Evolutionary conservation across 345 rosid genomes (phyloP).

Genomic region (Lagerstroemia speciosa): DNA sequence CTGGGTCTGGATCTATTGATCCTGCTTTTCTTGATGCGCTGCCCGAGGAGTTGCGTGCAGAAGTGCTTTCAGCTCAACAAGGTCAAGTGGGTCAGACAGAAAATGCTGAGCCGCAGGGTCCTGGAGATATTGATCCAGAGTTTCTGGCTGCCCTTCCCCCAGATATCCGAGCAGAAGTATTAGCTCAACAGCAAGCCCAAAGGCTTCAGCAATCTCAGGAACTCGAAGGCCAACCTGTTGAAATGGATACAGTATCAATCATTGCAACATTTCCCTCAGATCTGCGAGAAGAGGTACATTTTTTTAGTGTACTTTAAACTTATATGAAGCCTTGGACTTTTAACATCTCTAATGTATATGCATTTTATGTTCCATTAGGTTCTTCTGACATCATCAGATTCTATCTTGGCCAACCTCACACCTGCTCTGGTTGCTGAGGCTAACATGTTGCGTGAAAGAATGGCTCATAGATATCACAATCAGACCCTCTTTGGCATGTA

Average conservation of each 20-base stretch:
- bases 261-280: constrained; percentile 97
- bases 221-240: constrained; percentile 98
- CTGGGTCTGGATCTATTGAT: constrained; percentile 74
- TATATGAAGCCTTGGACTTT: not conserved
- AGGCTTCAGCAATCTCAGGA: constrained; percentile 88
- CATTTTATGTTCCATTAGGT: constrained; percentile 38
- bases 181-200: constrained; percentile 94
- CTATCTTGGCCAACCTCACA: constrained; percentile 90
- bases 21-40: constrained; percentile 97
- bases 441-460: constrained; percentile 92
- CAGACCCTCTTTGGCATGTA: constrained; percentile 87
- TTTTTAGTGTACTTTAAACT: not conserved
- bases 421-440: constrained; percentile 99
- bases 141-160: constrained; percentile 98
- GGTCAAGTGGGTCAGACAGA: constrained; percentile 74
- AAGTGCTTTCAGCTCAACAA: constrained; percentile 90
- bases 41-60: constrained; percentile 94
- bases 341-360: not conserved
- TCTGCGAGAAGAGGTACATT: constrained; percentile 80
- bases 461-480: constrained; percentile 78
- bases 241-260: constrained; percentile 97
- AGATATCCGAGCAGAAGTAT: constrained; percentile 87
- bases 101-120: constrained; percentile 51
- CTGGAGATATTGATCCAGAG: constrained; percentile 92
- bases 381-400: constrained; percentile 92